Base-by-base conservation (phyloP, 345 rosid genomes). In the Citrus hindsii region DNA sequence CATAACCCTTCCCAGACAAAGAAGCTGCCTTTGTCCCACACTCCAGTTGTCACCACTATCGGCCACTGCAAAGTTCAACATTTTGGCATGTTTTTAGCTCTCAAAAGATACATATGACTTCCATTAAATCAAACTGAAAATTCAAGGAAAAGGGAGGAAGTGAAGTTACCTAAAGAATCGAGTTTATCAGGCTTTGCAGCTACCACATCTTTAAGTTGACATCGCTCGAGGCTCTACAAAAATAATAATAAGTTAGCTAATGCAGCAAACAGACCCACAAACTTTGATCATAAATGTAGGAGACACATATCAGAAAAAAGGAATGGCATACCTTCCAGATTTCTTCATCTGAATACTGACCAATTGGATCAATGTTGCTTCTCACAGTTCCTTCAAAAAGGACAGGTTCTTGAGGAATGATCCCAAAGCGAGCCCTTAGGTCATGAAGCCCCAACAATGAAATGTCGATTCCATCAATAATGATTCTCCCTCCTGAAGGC, bases 21-120 rank as follows among this genome's bases (percentile, higher is more conserved):
- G 87, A 74, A 95, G 97, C 77, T 95, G 99, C 77, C 98, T 92
- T 78, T 93, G 99, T 62, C 99, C 99, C 80, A 95, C 96, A 61
- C 99, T 95, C 99, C 98, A 95, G 79, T 95, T 95, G 63, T 95
- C 99, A 2, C 99, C 98, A 77, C 80, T 90, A 74, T 95, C 99
- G n/a, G 79, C 93, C 88, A 95, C 99, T 95, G 71, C n/a, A 59
- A 70, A 62, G 18, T 32, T 9, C 7, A 48, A 38, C 9, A 42
- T 13, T 32, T 58, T 33, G 48, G 18, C 55, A 35, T 53, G 37
- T 19, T 76, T n/a, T 35, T 19, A 38, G 35, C 32, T 60, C 74
- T 30, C 4, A 69, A 5, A 37, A 67, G 10, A 64, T 4, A 25
- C 3, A 25, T 0, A 16, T 12, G 7, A 25, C 33, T 27, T 27